Percentiles rank a stretch among this genome's conserved stretches.
Conservation (phyloP, 1,284 basidiomycete genomes). For the Limonomyces culmigenus region DNA sequence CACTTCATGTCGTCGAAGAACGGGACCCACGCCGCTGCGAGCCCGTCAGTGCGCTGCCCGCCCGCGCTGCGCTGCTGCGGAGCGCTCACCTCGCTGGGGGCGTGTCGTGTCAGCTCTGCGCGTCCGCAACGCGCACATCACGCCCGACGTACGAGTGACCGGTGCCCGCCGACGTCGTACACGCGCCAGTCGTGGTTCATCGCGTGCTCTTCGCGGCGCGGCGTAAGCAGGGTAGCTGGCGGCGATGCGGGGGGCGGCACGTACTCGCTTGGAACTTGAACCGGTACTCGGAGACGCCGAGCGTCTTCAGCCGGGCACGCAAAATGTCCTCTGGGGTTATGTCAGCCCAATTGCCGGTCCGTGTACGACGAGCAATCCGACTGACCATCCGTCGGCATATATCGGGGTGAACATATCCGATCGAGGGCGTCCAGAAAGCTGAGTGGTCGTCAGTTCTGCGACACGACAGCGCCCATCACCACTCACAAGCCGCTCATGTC, state of each 20-base stretch:
- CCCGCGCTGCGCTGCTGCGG: no score
- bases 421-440: constrained; percentile 61
- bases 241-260: no score
- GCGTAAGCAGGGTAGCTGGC: background rate
- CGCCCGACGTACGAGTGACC: constrained; percentile 52
- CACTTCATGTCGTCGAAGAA: constrained; percentile 60
- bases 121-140: no score
- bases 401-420: constrained; percentile 42
- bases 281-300: constrained; percentile 61
- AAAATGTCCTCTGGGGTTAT: constrained; percentile 42
- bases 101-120: no score
- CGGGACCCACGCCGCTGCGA: constrained; percentile 46
- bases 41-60: no score
- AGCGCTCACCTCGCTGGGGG: no score
- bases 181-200: constrained; percentile 45
- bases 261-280: constrained; percentile 56
- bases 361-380: constrained; percentile 3
- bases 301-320: constrained; percentile 32
- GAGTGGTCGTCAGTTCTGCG: constrained; percentile 3
- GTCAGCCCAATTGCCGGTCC: constrained; percentile 1
- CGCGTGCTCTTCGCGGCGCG: background rate
- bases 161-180: constrained; percentile 62
- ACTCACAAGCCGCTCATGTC: constrained; percentile 61
- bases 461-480: background rate
- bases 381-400: constrained; percentile 53